phyloP scores from a whole-genome alignment of 805 yeast genomes.

The Ogataea sp. region DNA sequence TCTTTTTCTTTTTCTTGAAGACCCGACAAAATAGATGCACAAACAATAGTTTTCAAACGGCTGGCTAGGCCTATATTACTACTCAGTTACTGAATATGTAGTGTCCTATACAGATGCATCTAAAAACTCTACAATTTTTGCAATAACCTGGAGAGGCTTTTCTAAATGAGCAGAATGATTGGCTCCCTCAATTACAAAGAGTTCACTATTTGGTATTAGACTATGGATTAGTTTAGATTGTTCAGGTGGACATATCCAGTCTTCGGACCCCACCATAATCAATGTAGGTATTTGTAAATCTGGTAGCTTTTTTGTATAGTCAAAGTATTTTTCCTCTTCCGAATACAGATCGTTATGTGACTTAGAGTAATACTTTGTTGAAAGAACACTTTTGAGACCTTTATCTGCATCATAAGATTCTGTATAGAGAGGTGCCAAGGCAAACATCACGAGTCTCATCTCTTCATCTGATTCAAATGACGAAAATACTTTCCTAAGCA shows the following conservation, averaged over 20 bases:
- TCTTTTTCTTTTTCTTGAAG: too few species aligned
- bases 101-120: neutral
- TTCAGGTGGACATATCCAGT: conserved; percentile 17
- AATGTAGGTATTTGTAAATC: conserved; percentile 10
- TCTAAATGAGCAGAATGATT: conserved; percentile 17
- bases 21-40: too few species aligned
- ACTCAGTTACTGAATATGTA: too few species aligned
- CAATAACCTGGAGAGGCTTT: conserved; percentile 7
- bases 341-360: conserved; percentile 17
- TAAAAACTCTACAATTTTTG: conserved; percentile 4
- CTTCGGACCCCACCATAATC: conserved; percentile 14
- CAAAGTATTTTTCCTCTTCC: conserved; percentile 16
- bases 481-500: conserved; percentile 16
- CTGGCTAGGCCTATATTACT: too few species aligned
- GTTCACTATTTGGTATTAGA: conserved; percentile 9
- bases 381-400: conserved; percentile 9
- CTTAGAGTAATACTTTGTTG: conserved; percentile 11
- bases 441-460: conserved; percentile 17
- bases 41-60: too few species aligned
- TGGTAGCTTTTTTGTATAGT: conserved; percentile 9
- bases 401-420: conserved; percentile 14
- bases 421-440: conserved; percentile 15
- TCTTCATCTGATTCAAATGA: conserved; percentile 16
- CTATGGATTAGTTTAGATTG: conserved; percentile 9
- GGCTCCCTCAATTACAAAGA: conserved; percentile 10